These are phyloP conservation scores for Fusarium ramigenum DNA, from an alignment of 2,329 filamentous ascomycete species.

Conservation along the genomic window DNA sequence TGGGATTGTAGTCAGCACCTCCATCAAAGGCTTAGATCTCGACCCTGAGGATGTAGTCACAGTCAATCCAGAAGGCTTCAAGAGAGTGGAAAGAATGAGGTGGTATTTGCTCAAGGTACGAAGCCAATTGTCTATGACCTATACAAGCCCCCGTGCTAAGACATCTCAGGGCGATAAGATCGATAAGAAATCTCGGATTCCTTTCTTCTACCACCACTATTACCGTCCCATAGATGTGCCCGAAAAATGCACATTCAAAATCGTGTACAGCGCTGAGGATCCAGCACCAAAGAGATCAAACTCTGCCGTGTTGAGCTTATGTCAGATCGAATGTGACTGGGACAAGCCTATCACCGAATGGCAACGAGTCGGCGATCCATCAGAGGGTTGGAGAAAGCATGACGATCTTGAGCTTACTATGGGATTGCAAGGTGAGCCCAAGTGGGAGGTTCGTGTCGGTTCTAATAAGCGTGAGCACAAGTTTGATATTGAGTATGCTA, in stretches of 20 bases:
- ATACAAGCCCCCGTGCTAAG: no score
- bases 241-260: rapidly evolving
- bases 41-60: no score
- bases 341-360: not conserved
- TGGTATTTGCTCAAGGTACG: no score
- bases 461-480: not conserved
- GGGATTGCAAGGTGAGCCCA: not conserved
- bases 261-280: not conserved
- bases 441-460: not conserved
- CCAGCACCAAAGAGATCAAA: not conserved
- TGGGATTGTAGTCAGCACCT: no score
- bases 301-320: not conserved
- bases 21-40: no score
- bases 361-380: not conserved
- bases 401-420: not conserved
- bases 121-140: no score
- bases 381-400: not conserved
- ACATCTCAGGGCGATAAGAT: not conserved
- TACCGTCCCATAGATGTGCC: rapidly evolving
- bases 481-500: not conserved
- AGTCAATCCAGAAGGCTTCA: no score
- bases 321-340: not conserved
- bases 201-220: not conserved
- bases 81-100: no score
- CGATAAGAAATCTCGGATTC: rapidly evolving